A percentile compares a stretch with the other conserved stretches of the same genome.
phyloP scores from a whole-genome alignment of 2,329 filamentous ascomycete species.

The Cladosporium austrohemisphaericum region DNA sequence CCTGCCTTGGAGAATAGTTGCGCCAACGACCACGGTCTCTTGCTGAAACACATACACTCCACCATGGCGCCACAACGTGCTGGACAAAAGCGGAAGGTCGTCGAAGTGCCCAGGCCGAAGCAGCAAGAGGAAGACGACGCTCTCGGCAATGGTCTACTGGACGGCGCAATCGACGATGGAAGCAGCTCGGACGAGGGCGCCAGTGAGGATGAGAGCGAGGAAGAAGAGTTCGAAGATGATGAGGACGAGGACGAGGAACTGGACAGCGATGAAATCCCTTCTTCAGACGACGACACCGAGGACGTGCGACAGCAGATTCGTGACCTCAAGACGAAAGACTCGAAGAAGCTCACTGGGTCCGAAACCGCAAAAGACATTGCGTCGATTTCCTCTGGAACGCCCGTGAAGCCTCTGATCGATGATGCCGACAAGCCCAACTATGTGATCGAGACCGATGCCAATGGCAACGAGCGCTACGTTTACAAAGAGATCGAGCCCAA shows the following conservation, averaged over 20 bases:
- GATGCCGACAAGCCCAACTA: conserved; percentile 47
- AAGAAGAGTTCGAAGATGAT: conserved; percentile 24
- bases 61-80: conserved; percentile 30
- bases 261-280: conserved; percentile 39
- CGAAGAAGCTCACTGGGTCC: conserved; percentile 26
- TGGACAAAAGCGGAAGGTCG: conserved; percentile 44
- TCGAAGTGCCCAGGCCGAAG: conserved; percentile 32
- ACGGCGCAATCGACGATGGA: conserved; percentile 36
- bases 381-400: conserved; percentile 21
- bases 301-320: conserved; percentile 44
- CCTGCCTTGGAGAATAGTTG: background rate
- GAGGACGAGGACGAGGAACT: conserved; percentile 36
- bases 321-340: conserved; percentile 36
- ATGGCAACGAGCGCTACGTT: conserved; percentile 84
- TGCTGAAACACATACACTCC: background rate
- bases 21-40: background rate
- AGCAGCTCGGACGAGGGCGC: conserved; percentile 26
- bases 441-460: conserved; percentile 71
- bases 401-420: conserved; percentile 20
- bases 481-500: conserved; percentile 92
- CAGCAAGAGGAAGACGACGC: conserved; percentile 31
- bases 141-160: conserved; percentile 37
- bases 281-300: conserved; percentile 38
- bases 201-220: conserved; percentile 33
- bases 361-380: conserved; percentile 26